Conservation (phyloP, 257 asterid genomes). For the Petrea volubilis region DNA sequence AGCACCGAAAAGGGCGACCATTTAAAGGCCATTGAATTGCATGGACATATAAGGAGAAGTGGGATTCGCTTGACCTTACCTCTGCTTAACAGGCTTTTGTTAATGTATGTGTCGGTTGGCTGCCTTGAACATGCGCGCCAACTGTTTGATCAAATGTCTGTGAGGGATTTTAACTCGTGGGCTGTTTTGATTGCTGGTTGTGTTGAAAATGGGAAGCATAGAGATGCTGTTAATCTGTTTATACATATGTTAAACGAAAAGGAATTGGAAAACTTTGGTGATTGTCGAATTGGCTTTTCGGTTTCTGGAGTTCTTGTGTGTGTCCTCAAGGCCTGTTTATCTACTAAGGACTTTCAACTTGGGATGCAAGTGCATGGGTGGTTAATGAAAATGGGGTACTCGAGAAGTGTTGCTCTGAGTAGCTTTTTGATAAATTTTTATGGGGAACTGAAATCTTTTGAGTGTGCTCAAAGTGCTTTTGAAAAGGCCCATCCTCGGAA, state of each 20-base stretch:
- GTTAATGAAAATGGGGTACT: slow-evolving; percentile 62
- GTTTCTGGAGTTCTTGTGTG: slow-evolving; percentile 58
- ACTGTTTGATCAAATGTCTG: slow-evolving; percentile 63
- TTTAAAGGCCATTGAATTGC: slow-evolving; percentile 47
- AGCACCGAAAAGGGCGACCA: slow-evolving; percentile 54
- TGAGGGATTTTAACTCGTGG: slow-evolving; percentile 63
- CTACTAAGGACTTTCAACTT: slow-evolving; percentile 40
- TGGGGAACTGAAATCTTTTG: slow-evolving; percentile 46
- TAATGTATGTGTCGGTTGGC: slow-evolving; percentile 49
- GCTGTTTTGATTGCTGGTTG: slow-evolving; percentile 60
- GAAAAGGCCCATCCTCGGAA: slow-evolving; percentile 35
- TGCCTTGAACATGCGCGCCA: slow-evolving; percentile 45
- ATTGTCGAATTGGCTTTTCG: slow-evolving; percentile 33
- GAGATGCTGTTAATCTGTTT: slow-evolving; percentile 44
- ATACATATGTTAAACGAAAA: slow-evolving; percentile 41
- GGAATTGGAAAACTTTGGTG: slow-evolving; percentile 20
- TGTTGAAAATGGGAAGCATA: slow-evolving; percentile 45
- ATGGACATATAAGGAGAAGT: slow-evolving; percentile 43
- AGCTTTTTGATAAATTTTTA: slow-evolving; percentile 75
- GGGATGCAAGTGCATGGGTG: slow-evolving; percentile 77
- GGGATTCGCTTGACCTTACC: slow-evolving; percentile 35
- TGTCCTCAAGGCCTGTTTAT: slow-evolving; percentile 61
- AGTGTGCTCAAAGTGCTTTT: slow-evolving; percentile 52
- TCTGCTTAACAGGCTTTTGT: slow-evolving; percentile 43
- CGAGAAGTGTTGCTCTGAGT: slow-evolving; percentile 38